Conservation (phyloP, 306 rosid species). For the Ormosia semicastrata region DNA sequence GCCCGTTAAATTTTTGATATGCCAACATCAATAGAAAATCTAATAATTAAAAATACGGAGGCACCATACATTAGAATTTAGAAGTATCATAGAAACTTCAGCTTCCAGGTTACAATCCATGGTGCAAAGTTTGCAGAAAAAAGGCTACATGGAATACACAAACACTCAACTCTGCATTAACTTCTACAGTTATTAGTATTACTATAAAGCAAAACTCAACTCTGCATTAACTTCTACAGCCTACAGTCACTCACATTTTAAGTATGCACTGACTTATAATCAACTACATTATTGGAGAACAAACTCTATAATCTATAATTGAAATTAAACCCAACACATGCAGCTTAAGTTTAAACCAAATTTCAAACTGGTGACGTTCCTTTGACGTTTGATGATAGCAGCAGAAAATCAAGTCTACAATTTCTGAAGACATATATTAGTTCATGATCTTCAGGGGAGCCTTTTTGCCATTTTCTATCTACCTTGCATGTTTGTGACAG, state of each 20-base stretch:
- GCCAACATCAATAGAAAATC: no score
- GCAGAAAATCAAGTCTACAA: no score
- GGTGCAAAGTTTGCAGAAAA: background rate
- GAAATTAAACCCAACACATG: background rate
- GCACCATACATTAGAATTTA: no score
- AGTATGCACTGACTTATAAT: background rate
- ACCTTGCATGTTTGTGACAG: background rate
- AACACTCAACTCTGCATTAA: no score
- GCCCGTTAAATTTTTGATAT: no score
- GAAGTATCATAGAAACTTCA: background rate
- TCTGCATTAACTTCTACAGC: background rate
- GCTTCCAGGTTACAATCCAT: background rate
- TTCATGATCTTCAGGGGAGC: no score
- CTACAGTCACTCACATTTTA: background rate
- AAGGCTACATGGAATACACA: background rate
- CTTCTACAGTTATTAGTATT: no score
- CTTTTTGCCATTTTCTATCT: background rate
- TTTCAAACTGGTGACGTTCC: no score
- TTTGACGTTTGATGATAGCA: no score
- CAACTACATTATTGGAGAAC: background rate
- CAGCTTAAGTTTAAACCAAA: no score
- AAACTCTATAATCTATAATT: background rate
- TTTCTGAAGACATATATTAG: no score
- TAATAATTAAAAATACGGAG: no score
- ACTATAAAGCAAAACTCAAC: background rate